Base-by-base conservation (phyloP, 805 yeast genomes). In the Candida incommunis region DNA sequence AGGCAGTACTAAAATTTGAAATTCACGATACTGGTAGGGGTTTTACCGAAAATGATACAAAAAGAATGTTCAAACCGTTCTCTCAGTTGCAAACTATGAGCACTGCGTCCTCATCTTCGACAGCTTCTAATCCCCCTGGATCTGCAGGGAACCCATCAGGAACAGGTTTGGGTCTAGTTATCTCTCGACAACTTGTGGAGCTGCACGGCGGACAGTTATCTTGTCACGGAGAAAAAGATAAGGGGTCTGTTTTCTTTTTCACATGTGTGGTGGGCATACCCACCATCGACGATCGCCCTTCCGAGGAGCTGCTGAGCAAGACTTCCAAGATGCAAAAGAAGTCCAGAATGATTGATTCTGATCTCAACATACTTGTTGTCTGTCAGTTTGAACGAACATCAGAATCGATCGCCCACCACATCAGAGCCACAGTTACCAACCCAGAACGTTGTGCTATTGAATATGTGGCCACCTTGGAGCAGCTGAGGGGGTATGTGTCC, bases 21-120 rank as follows among this genome's bases (percentile, higher is more conserved):
- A 60, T 62, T 42, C 56, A 54, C 37, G 65, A 61, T 44, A 61
- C 65, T 22, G 65, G 65, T 3, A 51, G 62, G 20, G 65, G 65
- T 4, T 61, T 61, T 42, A 55, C 55, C 21, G 49, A 51, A 26
- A 59, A 53, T 24, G 64, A 59, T 43, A 45, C 51, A 15, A 49
- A 44, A 25, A 50, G 56, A 21, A 60, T 61, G 60, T 61, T 61
- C 50, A 61, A 61, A 44, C 63, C 65, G 13, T 61, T 56, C 46
- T 56, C 60, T 15, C 65, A 61, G 44, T 50, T 60, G 9, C 57
- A 52, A 35, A 52, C 50, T 13, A 45, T 54, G 2, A 43, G 44
- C 44, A 51, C 22, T 9, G 22, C 16, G 27, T 21, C 11, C n/a
- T 34, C 20, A 22, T 40, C 21, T 34, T 40, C 40, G 2, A 26